Percentiles rank a stretch among this genome's conserved stretches.
Conservation (phyloP, 2,329 filamentous ascomycete genomes). For the Xylaria sp. region DNA sequence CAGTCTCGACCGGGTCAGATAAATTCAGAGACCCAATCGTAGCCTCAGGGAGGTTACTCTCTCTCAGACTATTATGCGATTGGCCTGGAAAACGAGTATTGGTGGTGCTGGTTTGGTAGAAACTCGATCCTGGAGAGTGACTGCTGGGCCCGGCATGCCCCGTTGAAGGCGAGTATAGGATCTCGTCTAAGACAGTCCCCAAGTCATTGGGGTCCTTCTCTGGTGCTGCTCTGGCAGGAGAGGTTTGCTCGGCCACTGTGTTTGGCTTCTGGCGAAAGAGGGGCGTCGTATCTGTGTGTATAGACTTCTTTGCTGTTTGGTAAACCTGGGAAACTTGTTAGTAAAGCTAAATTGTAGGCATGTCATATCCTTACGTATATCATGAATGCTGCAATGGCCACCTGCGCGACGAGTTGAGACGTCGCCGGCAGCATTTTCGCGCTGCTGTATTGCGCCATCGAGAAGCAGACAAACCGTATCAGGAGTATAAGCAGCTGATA, state of each 20-base stretch:
- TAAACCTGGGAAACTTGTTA: constrained; percentile 47
- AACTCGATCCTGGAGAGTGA: background rate
- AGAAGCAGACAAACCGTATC: constrained; percentile 55
- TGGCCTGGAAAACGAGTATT: background rate
- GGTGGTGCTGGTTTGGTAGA: background rate
- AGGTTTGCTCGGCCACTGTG: constrained; percentile 27
- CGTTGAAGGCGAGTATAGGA: constrained; percentile 21
- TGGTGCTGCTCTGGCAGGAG: constrained; percentile 34
- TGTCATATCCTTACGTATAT: constrained; percentile 50
- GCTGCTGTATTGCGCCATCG: constrained; percentile 44
- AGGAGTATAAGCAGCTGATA: constrained; percentile 64
- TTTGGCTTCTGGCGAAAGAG: constrained; percentile 47
- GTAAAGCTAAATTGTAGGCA: background rate
- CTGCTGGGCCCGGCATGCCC: constrained; percentile 1
- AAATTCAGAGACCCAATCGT: constrained; percentile 26
- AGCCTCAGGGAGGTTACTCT: constrained; percentile 11
- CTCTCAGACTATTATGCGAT: constrained; percentile 10
- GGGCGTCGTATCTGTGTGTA: constrained; percentile 60
- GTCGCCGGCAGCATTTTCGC: constrained; percentile 42
- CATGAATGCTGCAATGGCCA: constrained; percentile 56
- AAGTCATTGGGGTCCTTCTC: constrained; percentile 37
- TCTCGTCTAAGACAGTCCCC: constrained; percentile 35
- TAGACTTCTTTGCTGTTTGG: constrained; percentile 45
- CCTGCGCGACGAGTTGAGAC: constrained; percentile 56
- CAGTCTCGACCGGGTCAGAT: constrained; percentile 15